phyloP scores from a whole-genome alignment of 2,329 filamentous ascomycete species.

The Daldinia sp. region DNA sequence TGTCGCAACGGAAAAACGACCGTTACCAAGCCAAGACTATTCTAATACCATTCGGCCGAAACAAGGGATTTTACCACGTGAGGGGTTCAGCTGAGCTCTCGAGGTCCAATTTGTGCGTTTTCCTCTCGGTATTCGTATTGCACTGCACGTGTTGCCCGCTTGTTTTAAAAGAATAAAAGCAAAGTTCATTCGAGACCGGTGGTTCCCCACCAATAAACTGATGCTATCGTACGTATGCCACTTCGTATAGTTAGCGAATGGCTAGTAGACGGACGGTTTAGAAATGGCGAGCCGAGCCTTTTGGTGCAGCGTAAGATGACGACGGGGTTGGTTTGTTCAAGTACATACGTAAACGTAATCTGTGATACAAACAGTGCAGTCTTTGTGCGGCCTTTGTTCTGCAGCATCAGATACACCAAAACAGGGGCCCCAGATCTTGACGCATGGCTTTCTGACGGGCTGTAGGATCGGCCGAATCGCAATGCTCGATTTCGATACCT shows the following conservation, averaged over 20 bases:
- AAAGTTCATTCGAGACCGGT: neutral
- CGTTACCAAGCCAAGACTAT: neutral
- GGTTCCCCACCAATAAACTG: neutral
- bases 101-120: constrained; percentile 17
- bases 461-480: constrained; percentile 32
- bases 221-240: neutral
- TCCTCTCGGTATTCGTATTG: constrained; percentile 14
- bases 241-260: constrained; percentile 21
- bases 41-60: constrained; percentile 28
- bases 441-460: constrained; percentile 19
- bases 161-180: neutral
- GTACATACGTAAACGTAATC: neutral
- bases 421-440: constrained; percentile 27
- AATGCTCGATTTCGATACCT: constrained; percentile 10
- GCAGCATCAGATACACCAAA: constrained; percentile 25
- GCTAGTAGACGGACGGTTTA: neutral
- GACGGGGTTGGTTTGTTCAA: constrained; percentile 9
- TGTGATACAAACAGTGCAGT: constrained; percentile 25
- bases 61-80: constrained; percentile 24
- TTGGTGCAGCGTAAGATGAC: constrained; percentile 8
- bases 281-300: constrained; percentile 3
- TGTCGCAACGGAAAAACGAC: constrained; percentile 16
- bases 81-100: constrained; percentile 13
- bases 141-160: neutral
- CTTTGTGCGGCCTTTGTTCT: constrained; percentile 24